phyloP scores from a whole-genome alignment of 78 protist genomes.

The slime mould (Dictyostelium discoideum) region DNA sequence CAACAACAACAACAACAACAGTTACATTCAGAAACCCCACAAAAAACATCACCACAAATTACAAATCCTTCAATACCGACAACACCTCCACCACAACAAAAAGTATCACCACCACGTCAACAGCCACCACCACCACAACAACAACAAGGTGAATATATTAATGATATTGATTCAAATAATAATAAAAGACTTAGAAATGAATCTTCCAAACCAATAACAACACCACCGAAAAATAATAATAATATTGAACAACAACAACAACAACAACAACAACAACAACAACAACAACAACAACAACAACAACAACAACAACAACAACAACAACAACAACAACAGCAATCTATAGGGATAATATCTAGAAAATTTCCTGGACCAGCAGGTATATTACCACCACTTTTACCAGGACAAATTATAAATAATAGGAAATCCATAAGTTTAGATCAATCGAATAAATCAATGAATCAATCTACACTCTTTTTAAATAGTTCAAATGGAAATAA shows the following conservation, averaged over 20 bases:
- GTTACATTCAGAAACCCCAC: background rate
- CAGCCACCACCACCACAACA: background rate
- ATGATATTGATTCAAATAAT: background rate
- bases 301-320: background rate
- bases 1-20: background rate
- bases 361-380: conserved; percentile 76
- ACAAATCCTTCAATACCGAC: conserved; percentile 6
- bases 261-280: background rate
- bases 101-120: background rate
- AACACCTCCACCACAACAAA: background rate
- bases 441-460: background rate
- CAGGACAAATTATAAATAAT: background rate
- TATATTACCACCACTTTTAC: conserved; percentile 44
- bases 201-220: background rate
- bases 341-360: background rate
- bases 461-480: background rate
- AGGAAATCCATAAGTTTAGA: background rate
- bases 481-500: background rate
- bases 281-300: background rate
- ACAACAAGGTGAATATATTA: background rate
- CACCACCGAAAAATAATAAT: background rate
- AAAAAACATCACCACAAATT: background rate
- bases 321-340: background rate
- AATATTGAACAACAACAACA: background rate
- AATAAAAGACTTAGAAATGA: background rate